These are phyloP conservation scores for Papiliotrema terrestris DNA, from an alignment of 1,284 basidiomycete species.

Conservation along the genomic window DNA sequence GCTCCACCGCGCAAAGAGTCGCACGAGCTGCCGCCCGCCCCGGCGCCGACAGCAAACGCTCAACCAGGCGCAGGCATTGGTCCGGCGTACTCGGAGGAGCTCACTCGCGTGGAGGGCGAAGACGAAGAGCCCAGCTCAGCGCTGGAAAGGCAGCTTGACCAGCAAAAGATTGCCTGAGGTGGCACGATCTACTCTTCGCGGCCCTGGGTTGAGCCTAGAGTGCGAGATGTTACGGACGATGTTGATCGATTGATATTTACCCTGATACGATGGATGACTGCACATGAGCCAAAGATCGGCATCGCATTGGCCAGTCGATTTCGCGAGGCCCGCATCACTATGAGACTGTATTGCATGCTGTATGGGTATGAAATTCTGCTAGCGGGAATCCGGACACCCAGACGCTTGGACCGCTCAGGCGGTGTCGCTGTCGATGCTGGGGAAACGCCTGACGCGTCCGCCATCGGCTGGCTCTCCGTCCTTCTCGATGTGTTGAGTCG, in stretches of 20 bases:
- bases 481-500: slow-evolving; percentile 9
- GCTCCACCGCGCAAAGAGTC: slow-evolving; percentile 23
- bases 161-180: background rate
- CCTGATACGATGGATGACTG: too few relatives aligned
- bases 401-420: too few relatives aligned
- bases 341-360: too few relatives aligned
- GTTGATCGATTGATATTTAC: too few relatives aligned
- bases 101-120: slow-evolving; percentile 53
- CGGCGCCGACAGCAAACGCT: slow-evolving; percentile 14
- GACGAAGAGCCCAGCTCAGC: slow-evolving; percentile 79
- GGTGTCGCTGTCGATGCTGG: background rate
- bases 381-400: too few relatives aligned
- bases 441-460: background rate
- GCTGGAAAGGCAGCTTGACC: slow-evolving; percentile 72
- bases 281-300: too few relatives aligned
- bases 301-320: too few relatives aligned
- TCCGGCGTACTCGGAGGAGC: slow-evolving; percentile 44
- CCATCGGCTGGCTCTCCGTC: background rate
- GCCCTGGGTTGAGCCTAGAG: too few relatives aligned
- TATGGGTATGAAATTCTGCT: too few relatives aligned
- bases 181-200: background rate
- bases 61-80: slow-evolving; percentile 42
- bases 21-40: slow-evolving; percentile 41
- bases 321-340: too few relatives aligned
- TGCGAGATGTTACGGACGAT: too few relatives aligned